Evolutionary conservation across 2,329 filamentous ascomycete species (phyloP).

Genomic region (Penicillium sp.): DNA sequence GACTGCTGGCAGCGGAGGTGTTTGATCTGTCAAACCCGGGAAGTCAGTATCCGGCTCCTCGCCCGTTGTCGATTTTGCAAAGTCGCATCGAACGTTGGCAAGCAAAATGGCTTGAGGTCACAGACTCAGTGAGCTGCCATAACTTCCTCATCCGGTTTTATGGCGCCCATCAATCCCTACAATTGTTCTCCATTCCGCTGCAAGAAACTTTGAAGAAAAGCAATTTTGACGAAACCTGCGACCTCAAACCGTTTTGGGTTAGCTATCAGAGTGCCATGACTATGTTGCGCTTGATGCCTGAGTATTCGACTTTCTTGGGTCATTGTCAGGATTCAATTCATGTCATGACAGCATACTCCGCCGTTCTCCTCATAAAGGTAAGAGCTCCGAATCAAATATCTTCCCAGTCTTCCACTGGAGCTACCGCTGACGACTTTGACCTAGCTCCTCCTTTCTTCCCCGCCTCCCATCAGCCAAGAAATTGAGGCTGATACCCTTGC

Average conservation of each 20-base stretch:
- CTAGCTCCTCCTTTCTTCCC: background rate
- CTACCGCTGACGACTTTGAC: background rate
- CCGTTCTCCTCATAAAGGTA: constrained; percentile 36
- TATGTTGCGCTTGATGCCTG: constrained; percentile 35
- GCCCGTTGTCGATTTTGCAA: background rate
- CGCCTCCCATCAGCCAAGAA: background rate
- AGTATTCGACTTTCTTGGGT: constrained; percentile 34
- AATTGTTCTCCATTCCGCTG: constrained; percentile 39
- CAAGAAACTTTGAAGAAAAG: constrained; percentile 31
- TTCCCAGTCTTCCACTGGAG: no score
- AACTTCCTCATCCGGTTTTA: constrained; percentile 42
- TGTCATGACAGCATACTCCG: constrained; percentile 46
- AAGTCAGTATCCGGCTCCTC: background rate
- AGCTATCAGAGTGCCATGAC: constrained; percentile 27
- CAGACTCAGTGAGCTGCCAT: constrained; percentile 30
- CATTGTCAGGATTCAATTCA: constrained; percentile 46
- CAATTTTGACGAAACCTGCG: constrained; percentile 19
- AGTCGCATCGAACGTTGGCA: background rate
- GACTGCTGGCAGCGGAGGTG: constrained; percentile 39
- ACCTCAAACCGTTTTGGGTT: constrained; percentile 26
- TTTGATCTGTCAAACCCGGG: constrained; percentile 24
- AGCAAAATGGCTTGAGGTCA: background rate
- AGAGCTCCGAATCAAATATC: background rate
- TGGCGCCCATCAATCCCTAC: constrained; percentile 39
- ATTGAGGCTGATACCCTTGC: background rate